A percentile compares a stretch with the other conserved stretches of the same genome.
Conservation (phyloP, 208 protist species). For the Vickermania ingenoplastis region DNA sequence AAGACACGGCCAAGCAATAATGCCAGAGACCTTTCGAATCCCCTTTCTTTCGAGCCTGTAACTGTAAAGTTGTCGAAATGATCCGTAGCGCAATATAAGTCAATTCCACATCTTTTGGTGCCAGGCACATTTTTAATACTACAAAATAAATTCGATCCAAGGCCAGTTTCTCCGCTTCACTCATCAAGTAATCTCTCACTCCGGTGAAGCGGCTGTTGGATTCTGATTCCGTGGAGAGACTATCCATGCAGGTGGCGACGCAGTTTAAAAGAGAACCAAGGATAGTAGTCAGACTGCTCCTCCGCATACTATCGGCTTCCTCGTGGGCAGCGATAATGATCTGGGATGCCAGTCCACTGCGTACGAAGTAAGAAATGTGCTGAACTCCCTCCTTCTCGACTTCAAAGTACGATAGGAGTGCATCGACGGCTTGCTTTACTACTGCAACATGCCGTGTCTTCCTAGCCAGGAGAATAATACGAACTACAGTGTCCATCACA, state of each 20-base stretch:
- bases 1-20: conserved; percentile 27
- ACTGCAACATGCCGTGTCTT: conserved; percentile 5
- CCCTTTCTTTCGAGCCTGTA: conserved; percentile 36
- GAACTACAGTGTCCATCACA: conserved; percentile 38
- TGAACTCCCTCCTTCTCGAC: conserved; percentile 39
- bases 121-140: conserved; percentile 29
- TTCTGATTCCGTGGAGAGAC: conserved; percentile 24
- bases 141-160: conserved; percentile 59
- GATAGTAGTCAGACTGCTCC: conserved; percentile 22
- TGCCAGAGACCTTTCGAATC: conserved; percentile 42
- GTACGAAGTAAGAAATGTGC: conserved; percentile 56
- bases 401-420: conserved; percentile 33
- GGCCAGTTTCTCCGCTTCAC: conserved; percentile 41
- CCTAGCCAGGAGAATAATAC: conserved; percentile 21
- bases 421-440: conserved; percentile 25
- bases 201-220: conserved; percentile 20
- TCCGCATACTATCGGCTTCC: conserved; percentile 34
- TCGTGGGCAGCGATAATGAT: conserved; percentile 47
- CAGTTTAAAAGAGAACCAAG: conserved; percentile 33
- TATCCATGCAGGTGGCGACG: conserved; percentile 46
- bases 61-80: conserved; percentile 28
- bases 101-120: conserved; percentile 43
- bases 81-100: conserved; percentile 51
- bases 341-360: conserved; percentile 32
- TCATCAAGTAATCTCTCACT: conserved; percentile 52